Evolutionary conservation across 257 asterid species (phyloP).

Genomic region (Eustoma russellianum): DNA sequence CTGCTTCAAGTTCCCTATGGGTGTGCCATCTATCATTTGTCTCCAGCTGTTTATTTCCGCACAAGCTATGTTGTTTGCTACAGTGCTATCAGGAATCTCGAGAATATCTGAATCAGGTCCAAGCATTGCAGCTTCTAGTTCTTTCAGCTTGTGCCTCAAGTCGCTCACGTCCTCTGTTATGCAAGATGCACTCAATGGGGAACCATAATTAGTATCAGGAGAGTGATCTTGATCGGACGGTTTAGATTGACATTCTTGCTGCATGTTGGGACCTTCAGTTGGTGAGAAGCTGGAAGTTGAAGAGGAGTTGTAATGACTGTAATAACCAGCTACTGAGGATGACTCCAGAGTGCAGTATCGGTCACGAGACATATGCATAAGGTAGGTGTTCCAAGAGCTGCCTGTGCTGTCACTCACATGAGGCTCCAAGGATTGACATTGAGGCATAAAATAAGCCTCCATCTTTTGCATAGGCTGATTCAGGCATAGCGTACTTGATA

Average conservation of each 20-base stretch:
- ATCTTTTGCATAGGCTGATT: constrained; percentile 34
- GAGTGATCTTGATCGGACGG: constrained; percentile 20
- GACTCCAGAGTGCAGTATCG: constrained; percentile 61
- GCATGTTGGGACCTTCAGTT: constrained; percentile 38
- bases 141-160: constrained; percentile 55
- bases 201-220: constrained; percentile 32
- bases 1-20: constrained; percentile 62
- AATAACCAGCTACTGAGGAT: constrained; percentile 32
- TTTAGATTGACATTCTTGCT: constrained; percentile 32
- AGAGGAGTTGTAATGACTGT: constrained; percentile 24
- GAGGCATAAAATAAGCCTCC: constrained; percentile 38
- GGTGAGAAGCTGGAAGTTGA: constrained; percentile 43
- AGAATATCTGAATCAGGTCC: constrained; percentile 64
- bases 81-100: constrained; percentile 19
- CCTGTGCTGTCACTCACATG: constrained; percentile 21
- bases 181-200: constrained; percentile 42
- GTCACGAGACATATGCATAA: constrained; percentile 28
- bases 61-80: constrained; percentile 16
- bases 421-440: constrained; percentile 32
- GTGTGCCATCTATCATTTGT: constrained; percentile 49
- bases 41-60: constrained; percentile 60
- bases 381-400: constrained; percentile 20
- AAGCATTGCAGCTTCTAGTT: constrained; percentile 63
- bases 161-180: constrained; percentile 35
- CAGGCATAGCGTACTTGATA: constrained; percentile 36